Conservation (phyloP, 768 basidiomycete genomes). For the Lyophyllum atratum region DNA sequence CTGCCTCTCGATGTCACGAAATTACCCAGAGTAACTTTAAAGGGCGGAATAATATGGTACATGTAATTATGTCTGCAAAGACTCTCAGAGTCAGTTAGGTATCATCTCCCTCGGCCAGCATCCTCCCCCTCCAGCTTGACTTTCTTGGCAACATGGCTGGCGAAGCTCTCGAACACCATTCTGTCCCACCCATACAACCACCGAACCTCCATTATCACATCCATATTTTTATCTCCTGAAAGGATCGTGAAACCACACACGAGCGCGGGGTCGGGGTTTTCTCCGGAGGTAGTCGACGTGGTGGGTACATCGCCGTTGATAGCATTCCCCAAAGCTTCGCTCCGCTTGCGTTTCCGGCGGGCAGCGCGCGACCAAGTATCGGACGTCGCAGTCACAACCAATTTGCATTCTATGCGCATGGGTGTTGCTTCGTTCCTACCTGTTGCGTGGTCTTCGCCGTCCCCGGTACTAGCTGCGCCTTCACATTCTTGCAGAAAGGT, state of each 20-base stretch:
- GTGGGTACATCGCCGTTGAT: not conserved
- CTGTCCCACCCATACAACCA: conserved; percentile 68
- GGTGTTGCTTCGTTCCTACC: not conserved
- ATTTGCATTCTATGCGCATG: not conserved
- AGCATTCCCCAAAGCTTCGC: conserved; percentile 8
- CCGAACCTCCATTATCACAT: conserved; percentile 42
- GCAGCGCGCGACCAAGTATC: conserved; percentile 74
- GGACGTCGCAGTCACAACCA: conserved; percentile 29
- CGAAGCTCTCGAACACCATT: conserved; percentile 64
- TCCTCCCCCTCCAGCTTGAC: conserved; percentile 17
- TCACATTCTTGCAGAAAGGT: not conserved
- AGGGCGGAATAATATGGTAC: too few species aligned
- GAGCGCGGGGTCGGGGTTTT: conserved; percentile 7
- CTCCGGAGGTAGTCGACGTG: not conserved
- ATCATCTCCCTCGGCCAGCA: not conserved
- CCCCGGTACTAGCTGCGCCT: not conserved
- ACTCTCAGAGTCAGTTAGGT: too few species aligned
- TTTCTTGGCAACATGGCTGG: conserved; percentile 63
- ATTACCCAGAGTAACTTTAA: too few species aligned
- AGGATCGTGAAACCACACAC: conserved; percentile 15
- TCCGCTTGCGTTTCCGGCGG: conserved; percentile 45
- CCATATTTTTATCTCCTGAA: conserved; percentile 1
- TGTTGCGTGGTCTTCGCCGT: not conserved
- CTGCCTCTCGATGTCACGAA: too few species aligned
- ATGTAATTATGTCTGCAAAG: too few species aligned